Evolutionary conservation across 129 eudicot species (phyloP).

Genomic region (Centella asiatica): DNA sequence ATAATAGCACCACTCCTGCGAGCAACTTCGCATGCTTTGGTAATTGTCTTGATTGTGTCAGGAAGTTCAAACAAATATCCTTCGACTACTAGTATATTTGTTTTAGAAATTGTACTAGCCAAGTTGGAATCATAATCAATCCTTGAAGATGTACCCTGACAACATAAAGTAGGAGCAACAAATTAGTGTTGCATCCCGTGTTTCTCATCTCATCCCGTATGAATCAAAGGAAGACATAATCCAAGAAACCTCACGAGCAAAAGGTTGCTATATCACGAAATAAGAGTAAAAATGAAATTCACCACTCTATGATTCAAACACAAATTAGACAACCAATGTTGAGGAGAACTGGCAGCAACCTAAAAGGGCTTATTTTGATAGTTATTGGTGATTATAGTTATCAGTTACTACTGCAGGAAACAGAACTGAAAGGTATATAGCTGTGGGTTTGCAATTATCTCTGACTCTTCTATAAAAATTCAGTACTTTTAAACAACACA

Average conservation of each 20-base stretch:
- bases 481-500: not conserved
- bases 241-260: not conserved
- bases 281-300: not conserved
- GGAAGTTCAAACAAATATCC: slow-evolving; percentile 96
- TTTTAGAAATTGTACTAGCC: slow-evolving; percentile 71
- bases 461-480: not conserved
- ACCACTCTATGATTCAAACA: not conserved
- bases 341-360: not conserved
- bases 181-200: slow-evolving; percentile 6
- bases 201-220: not conserved
- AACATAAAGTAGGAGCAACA: slow-evolving; percentile 18
- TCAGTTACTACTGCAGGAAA: not conserved
- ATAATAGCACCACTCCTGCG: slow-evolving; percentile 76
- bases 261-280: not conserved
- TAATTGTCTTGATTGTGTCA: slow-evolving; percentile 78
- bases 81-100: slow-evolving; percentile 79
- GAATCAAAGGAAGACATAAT: not conserved
- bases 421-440: not conserved
- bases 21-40: slow-evolving; percentile 80
- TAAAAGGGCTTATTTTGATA: too few species aligned
- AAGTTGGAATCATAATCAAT: slow-evolving; percentile 55
- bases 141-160: slow-evolving; percentile 89
- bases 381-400: not conserved
- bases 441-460: not conserved
- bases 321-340: not conserved